A percentile compares a stretch with the other conserved stretches of the same genome.
Evolutionary conservation across 1,284 basidiomycete genomes (phyloP).

Genomic region (Flammula alnicola): DNA sequence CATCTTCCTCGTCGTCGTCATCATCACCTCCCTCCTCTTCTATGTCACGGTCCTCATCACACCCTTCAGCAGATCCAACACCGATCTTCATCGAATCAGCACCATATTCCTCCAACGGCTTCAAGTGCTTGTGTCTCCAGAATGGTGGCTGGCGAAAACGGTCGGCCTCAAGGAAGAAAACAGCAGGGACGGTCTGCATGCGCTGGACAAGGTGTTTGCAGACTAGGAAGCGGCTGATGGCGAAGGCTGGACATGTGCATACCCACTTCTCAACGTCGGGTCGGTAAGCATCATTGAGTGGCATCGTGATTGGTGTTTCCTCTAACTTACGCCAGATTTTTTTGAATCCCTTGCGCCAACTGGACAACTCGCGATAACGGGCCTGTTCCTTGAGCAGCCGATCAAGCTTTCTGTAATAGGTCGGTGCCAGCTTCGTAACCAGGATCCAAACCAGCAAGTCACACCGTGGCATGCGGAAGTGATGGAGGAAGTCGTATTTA

Average conservation of each 20-base stretch:
- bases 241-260: constrained; percentile 38
- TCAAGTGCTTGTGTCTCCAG: constrained; percentile 23
- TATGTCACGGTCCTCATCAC: background rate
- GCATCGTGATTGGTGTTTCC: constrained; percentile 24
- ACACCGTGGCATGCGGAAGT: constrained; percentile 33
- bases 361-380: constrained; percentile 29
- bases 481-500: constrained; percentile 26
- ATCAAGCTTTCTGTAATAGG: constrained; percentile 21
- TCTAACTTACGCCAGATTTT: constrained; percentile 28
- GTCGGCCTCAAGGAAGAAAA: constrained; percentile 33
- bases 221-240: constrained; percentile 34
- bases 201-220: constrained; percentile 41
- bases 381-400: constrained; percentile 25
- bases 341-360: constrained; percentile 39
- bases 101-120: constrained; percentile 6
- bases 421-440: constrained; percentile 34
- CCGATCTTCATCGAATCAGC: background rate
- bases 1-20: background rate
- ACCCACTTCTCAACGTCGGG: constrained; percentile 29
- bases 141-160: constrained; percentile 26
- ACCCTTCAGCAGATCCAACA: background rate
- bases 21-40: constrained; percentile 2
- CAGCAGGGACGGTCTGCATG: constrained; percentile 26
- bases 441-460: constrained; percentile 33
- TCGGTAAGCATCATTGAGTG: constrained; percentile 29